Evolutionary conservation across 2,329 filamentous ascomycete species (phyloP).

Genomic region (Nannizzia gypsea): DNA sequence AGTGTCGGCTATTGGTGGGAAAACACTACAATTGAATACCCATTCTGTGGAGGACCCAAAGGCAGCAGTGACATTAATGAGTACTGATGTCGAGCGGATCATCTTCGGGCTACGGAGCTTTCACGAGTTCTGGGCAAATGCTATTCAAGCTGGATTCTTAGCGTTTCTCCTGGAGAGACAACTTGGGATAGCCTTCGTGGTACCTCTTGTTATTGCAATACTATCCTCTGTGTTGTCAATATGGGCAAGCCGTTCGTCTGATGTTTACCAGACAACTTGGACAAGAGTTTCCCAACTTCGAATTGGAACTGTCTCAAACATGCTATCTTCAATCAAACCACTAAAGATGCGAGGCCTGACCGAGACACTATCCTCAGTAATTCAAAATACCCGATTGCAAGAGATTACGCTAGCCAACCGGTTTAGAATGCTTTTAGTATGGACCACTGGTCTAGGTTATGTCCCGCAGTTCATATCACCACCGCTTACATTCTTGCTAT

Average conservation of each 20-base stretch:
- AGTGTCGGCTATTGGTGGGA: background rate
- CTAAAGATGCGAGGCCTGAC: background rate
- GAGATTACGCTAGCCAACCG: constrained; percentile 5
- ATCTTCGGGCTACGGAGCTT: constrained; percentile 13
- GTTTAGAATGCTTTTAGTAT: constrained; percentile 32
- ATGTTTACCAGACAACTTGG: background rate
- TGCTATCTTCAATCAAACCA: constrained; percentile 19
- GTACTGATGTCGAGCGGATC: constrained; percentile 18
- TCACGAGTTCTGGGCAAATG: constrained; percentile 18
- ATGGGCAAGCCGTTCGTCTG: background rate
- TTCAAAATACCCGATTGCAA: background rate
- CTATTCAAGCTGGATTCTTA: constrained; percentile 7
- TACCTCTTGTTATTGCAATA: background rate
- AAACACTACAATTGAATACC: background rate
- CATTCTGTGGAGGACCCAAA: background rate
- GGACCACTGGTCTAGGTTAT: constrained; percentile 31
- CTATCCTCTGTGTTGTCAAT: background rate
- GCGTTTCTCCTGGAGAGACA: background rate
- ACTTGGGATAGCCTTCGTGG: background rate
- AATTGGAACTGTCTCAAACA: background rate
- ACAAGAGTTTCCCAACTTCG: background rate
- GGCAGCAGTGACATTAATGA: constrained; percentile 18
- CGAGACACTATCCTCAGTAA: background rate
- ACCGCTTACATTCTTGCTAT: constrained; percentile 36
- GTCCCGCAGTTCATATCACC: constrained; percentile 34